Evolutionary conservation across 805 yeast species (phyloP).

Genomic region (Saccharomycopsis guyanensis): DNA sequence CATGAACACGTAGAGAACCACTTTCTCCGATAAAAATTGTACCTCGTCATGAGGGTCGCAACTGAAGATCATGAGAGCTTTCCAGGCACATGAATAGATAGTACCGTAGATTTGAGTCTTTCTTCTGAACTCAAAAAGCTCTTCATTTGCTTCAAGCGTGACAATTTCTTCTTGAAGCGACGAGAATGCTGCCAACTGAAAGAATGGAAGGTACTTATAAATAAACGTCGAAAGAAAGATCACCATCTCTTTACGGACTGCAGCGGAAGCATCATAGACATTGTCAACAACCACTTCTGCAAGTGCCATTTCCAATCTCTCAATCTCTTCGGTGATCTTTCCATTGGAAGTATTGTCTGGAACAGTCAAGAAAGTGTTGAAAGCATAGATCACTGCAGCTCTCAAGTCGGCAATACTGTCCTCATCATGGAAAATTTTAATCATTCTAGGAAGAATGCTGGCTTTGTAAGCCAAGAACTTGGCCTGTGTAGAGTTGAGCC

Average conservation of each 20-base stretch:
- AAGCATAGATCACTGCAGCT: constrained; percentile 69
- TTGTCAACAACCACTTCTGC: constrained; percentile 61
- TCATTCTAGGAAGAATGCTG: constrained; percentile 49
- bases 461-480: constrained; percentile 62
- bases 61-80: constrained; percentile 66
- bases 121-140: constrained; percentile 56
- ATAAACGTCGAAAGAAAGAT: constrained; percentile 72
- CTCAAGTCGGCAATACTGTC: constrained; percentile 93
- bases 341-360: constrained; percentile 19
- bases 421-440: constrained; percentile 47
- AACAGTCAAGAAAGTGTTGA: constrained; percentile 42
- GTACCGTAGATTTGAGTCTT: constrained; percentile 81
- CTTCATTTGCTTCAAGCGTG: constrained; percentile 51
- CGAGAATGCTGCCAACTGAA: constrained; percentile 79
- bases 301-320: constrained; percentile 60
- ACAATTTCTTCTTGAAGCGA: constrained; percentile 76
- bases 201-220: constrained; percentile 59
- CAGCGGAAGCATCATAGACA: constrained; percentile 80
- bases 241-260: constrained; percentile 80
- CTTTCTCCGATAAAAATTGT: constrained; percentile 28
- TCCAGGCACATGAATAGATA: constrained; percentile 81
- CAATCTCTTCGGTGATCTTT: constrained; percentile 35
- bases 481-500: constrained; percentile 67
- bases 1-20: constrained; percentile 27
- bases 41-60: constrained; percentile 88